A percentile compares a stretch with the other conserved stretches of the same genome.
phyloP scores from a whole-genome alignment of 2,329 filamentous ascomycete species.

The Claviceps arundinis region DNA sequence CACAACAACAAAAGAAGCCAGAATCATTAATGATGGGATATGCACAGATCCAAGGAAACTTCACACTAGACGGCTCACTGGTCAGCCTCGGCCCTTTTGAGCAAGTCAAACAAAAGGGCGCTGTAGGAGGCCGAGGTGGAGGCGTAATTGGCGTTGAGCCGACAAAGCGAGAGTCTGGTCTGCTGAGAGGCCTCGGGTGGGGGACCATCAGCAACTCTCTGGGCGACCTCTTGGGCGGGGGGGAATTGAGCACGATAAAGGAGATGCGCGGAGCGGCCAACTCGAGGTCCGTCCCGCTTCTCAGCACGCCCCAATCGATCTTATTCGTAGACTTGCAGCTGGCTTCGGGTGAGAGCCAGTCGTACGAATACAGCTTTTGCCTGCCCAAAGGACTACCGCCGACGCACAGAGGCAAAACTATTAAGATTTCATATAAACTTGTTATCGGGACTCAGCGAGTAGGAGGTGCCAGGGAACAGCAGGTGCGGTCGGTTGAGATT shows the following conservation, averaged over 20 bases:
- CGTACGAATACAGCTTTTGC: conserved; percentile 75
- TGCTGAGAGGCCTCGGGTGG: conserved; percentile 80
- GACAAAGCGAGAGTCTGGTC: conserved; percentile 58
- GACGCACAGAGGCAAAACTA: conserved; percentile 78
- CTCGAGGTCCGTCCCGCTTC: conserved; percentile 73
- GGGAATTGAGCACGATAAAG: conserved; percentile 83
- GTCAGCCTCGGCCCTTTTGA: conserved; percentile 86
- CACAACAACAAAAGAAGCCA: conserved; percentile 36
- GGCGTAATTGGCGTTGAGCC: conserved; percentile 74
- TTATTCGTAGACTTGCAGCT: conserved; percentile 87
- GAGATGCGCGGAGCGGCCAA: conserved; percentile 86
- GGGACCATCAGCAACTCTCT: conserved; percentile 77
- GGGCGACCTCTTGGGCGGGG: conserved; percentile 71
- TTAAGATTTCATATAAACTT: conserved; percentile 85
- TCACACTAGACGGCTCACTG: conserved; percentile 80
- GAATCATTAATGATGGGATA: conserved; percentile 97
- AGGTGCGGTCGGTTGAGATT: conserved; percentile 79
- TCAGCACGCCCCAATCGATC: conserved; percentile 93
- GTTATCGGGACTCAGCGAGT: conserved; percentile 84
- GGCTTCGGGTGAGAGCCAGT: conserved; percentile 74
- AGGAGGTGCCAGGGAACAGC: conserved; percentile 63
- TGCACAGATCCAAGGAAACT: conserved; percentile 84
- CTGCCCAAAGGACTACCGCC: conserved; percentile 84
- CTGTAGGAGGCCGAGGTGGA: conserved; percentile 74
- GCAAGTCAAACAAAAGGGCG: conserved; percentile 87